Base-by-base conservation (phyloP, 352 stramenopile species). In the Poterioochromonas sp. region DNA sequence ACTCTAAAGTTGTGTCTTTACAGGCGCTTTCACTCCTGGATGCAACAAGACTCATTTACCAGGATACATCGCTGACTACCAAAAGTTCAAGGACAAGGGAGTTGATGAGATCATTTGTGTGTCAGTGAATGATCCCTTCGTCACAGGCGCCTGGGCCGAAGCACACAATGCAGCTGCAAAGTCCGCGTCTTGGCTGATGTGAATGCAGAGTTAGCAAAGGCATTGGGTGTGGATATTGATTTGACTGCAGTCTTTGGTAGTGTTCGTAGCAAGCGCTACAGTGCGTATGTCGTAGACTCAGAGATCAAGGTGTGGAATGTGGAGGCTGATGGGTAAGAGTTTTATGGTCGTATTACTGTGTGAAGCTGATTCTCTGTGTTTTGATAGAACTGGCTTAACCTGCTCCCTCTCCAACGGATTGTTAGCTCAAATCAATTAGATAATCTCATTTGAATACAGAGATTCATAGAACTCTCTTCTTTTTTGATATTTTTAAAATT, bases 1-100 rank as follows among this genome's bases (percentile, higher is more conserved):
- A 11, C 12, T 29, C 8, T 18, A 35, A 35, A 18, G 34, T 32
- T 18, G 11, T 40, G 5, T 68, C 26, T 68, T 18, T 68, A 29
- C 58, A 40, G 58, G 58, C 26, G 58, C 58, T 18, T 68, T 68
- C 29, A 68, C 58, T 68, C 58, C 58, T 68, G 58, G 58, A 40
- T 68, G 58, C 58, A 40, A 11, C 58, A 68, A 68, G 29, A 68
- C 58, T 35, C 58, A 68, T 68, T 26, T 68, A 18, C 58, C 58
- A 29, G 58, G 58, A 12, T 68, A 40, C 26, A 26, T 68, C 8
- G 58, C 58, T 35, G 58, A 68, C 34, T 32, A 32, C 58, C 5
- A 68, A 18, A 68, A 68, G 58, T 68, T 68, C 58, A 68, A 68
- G 58, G 58, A 12, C 5, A 68, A 68, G 58, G 58, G 58, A 40